Percentiles rank a stretch among this genome's conserved stretches.
phyloP scores from a whole-genome alignment of 2,329 filamentous ascomycete genomes.

The Colletotrichum ledebouriae region DNA sequence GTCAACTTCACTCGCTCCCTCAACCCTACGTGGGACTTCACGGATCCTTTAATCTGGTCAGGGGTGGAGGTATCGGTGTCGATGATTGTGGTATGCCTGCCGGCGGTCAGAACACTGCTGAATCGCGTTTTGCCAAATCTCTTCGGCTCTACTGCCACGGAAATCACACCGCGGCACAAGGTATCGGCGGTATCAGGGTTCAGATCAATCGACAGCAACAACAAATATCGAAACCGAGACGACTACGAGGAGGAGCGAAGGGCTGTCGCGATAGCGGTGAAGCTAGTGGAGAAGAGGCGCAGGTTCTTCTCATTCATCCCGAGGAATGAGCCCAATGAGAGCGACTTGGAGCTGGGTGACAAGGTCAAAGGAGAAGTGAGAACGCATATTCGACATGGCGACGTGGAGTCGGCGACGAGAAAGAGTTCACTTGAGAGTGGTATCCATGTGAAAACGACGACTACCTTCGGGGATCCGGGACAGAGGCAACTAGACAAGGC shows the following conservation, averaged over 20 bases:
- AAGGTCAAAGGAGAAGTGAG: conserved; percentile 49
- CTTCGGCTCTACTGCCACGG: conserved; percentile 21
- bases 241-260: conserved; percentile 22
- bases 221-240: conserved; percentile 8
- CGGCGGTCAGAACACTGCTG: conserved; percentile 53
- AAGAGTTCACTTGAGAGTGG: conserved; percentile 37
- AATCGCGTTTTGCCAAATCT: conserved; percentile 35
- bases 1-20: conserved; percentile 50
- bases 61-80: conserved; percentile 58
- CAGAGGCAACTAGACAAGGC: neutral
- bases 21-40: conserved; percentile 59
- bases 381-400: conserved; percentile 47
- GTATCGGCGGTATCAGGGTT: conserved; percentile 9
- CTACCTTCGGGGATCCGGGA: conserved; percentile 26
- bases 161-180: conserved; percentile 17
- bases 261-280: conserved; percentile 15
- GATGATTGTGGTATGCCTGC: conserved; percentile 58
- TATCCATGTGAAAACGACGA: conserved; percentile 44
- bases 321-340: conserved; percentile 44
- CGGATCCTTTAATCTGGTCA: conserved; percentile 58
- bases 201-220: neutral
- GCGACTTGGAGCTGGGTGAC: conserved; percentile 49
- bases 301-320: conserved; percentile 24
- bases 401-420: conserved; percentile 2
- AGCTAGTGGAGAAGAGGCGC: conserved; percentile 21